Percentiles rank a stretch among this genome's conserved stretches.
These are phyloP conservation scores for Debaryomyces robertsiae DNA, from an alignment of 1,139 yeast genomes.

Conservation along the genomic window DNA sequence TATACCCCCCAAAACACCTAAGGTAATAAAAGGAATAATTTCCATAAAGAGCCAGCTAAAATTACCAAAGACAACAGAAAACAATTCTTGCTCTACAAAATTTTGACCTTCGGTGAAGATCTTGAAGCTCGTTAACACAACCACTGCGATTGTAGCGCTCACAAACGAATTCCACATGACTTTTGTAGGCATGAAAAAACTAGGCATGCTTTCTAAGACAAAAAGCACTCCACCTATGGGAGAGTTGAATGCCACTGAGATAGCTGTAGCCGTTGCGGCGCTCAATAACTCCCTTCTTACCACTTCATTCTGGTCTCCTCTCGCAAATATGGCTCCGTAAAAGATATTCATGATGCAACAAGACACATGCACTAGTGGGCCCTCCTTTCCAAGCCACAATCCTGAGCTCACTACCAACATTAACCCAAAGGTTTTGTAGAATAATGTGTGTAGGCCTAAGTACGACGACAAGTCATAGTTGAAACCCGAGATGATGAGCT, in stretches of 20 bases:
- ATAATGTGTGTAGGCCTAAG: conserved; percentile 49
- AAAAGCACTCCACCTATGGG: conserved; percentile 95
- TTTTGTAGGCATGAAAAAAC: conserved; percentile 61
- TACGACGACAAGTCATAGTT: conserved; percentile 45
- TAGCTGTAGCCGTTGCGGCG: conserved; percentile 93
- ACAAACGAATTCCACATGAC: conserved; percentile 84
- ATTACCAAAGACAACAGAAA: conserved; percentile 64
- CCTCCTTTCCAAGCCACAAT: conserved; percentile 89
- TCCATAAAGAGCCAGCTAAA: conserved; percentile 76
- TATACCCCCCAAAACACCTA: conserved; percentile 71
- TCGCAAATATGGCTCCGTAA: conserved; percentile 40
- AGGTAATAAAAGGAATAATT: conserved; percentile 62
- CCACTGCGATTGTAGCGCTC: conserved; percentile 73
- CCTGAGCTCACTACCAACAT: conserved; percentile 78
- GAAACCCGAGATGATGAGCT: conserved; percentile 63
- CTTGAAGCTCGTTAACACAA: conserved; percentile 56
- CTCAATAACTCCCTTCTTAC: conserved; percentile 64
- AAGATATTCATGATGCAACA: conserved; percentile 55
- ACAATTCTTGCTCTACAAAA: conserved; percentile 57
- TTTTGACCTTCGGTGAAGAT: conserved; percentile 60
- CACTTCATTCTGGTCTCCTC: conserved; percentile 48
- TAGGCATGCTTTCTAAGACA: conserved; percentile 72
- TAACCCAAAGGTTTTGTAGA: conserved; percentile 56
- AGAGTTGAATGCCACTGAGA: conserved; percentile 89
- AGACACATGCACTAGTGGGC: conserved; percentile 88